Conservation (phyloP, 345 rosid species). For the Pugionium cornutum region DNA sequence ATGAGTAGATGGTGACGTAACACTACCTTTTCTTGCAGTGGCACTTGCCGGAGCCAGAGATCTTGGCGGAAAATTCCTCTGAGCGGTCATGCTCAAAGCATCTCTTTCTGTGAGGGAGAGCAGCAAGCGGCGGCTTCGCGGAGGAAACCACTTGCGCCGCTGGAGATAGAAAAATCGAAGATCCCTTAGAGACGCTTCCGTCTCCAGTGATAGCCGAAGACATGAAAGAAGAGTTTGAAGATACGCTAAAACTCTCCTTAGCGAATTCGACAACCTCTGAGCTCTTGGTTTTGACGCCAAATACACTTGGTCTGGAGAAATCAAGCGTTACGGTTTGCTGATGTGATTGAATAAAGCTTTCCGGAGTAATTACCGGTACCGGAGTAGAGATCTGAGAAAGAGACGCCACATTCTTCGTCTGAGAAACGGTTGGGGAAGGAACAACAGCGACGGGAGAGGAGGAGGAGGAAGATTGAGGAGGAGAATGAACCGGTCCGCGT, state of each 20-base stretch:
- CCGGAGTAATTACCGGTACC: conserved; percentile 13
- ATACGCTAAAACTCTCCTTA: conserved; percentile 70
- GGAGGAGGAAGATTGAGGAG: conserved; percentile 39
- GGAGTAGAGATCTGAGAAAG: not conserved
- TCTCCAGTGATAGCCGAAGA: conserved; percentile 90
- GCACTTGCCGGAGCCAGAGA: conserved; percentile 74
- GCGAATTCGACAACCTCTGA: conserved; percentile 48
- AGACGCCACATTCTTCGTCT: not conserved
- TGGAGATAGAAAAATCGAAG: conserved; percentile 59
- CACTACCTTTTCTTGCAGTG: conserved; percentile 85
- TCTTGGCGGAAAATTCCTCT: conserved; percentile 49
- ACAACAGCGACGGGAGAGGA: not conserved
- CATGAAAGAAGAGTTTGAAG: conserved; percentile 78
- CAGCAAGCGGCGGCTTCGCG: conserved; percentile 70
- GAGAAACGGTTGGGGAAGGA: not conserved
- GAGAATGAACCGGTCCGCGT: conserved; percentile 58
- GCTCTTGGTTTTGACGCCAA: conserved; percentile 42
- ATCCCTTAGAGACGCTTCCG: conserved; percentile 84
- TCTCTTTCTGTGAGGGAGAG: conserved; percentile 61
- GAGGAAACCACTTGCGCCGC: conserved; percentile 46
- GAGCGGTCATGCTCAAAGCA: conserved; percentile 64
- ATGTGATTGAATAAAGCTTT: conserved; percentile 49
- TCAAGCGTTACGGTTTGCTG: conserved; percentile 68
- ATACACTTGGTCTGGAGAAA: conserved; percentile 60
- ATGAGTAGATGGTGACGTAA: not conserved